A percentile compares a stretch with the other conserved stretches of the same genome.
phyloP scores from a whole-genome alignment of 768 basidiomycete genomes.

The Lactifluus rugatus region DNA sequence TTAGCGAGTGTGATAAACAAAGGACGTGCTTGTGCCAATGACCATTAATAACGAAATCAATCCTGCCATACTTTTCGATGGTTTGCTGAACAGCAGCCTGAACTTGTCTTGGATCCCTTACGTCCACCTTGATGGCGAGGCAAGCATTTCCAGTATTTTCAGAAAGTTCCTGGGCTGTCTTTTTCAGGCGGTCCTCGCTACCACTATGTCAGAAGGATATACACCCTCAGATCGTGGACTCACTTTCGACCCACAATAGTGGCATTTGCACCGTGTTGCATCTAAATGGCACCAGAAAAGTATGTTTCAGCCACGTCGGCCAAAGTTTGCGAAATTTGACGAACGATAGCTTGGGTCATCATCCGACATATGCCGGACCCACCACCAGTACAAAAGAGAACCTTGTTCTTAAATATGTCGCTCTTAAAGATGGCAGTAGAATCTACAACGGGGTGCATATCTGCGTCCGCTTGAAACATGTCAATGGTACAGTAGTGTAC shows the following conservation, averaged over 20 bases:
- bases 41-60: slow-evolving; percentile 96
- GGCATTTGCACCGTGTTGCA: slow-evolving; percentile 75
- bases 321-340: slow-evolving; percentile 23
- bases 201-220: neutral
- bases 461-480: slow-evolving; percentile 33
- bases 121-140: slow-evolving; percentile 69
- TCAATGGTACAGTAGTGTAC: neutral
- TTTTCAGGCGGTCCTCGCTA: slow-evolving; percentile 62
- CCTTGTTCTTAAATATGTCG: slow-evolving; percentile 84
- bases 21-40: slow-evolving; percentile 20
- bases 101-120: slow-evolving; percentile 65
- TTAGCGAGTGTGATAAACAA: neutral
- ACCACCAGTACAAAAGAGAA: slow-evolving; percentile 85
- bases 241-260: slow-evolving; percentile 83
- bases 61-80: slow-evolving; percentile 67
- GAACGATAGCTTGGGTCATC: slow-evolving; percentile 77
- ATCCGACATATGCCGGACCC: slow-evolving; percentile 87
- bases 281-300: slow-evolving; percentile 32
- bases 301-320: neutral
- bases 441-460: slow-evolving; percentile 38
- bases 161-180: slow-evolving; percentile 63
- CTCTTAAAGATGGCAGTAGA: slow-evolving; percentile 61
- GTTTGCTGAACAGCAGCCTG: slow-evolving; percentile 66
- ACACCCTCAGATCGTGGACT: slow-evolving; percentile 24
- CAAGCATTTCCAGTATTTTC: slow-evolving; percentile 61